These are phyloP conservation scores for Entoloma clypeatum DNA, from an alignment of 1,284 basidiomycete species.

Conservation along the genomic window DNA sequence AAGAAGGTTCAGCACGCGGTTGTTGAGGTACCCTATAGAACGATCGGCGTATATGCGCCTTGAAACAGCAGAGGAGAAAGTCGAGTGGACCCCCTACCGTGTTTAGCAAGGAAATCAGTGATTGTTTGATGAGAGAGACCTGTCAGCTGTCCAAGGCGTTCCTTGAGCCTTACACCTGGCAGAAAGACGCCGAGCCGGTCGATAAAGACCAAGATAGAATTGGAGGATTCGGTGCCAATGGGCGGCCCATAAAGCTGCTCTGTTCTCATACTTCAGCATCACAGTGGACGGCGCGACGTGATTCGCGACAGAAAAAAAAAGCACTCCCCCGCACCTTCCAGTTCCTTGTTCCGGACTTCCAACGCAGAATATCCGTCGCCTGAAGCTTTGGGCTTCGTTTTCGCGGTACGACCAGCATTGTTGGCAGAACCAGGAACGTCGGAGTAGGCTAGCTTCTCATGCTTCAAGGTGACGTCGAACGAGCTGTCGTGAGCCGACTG, in stretches of 20 bases:
- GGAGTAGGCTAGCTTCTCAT: conserved; percentile 34
- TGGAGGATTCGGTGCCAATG: conserved; percentile 41
- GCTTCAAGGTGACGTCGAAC: conserved; percentile 42
- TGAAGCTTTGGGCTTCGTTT: not conserved
- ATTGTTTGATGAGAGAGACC: conserved; percentile 40
- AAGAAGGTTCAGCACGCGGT: conserved; percentile 35
- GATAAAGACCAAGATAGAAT: conserved; percentile 33
- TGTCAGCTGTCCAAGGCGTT: conserved; percentile 33
- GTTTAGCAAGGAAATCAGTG: conserved; percentile 37
- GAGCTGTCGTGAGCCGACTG: conserved; percentile 41
- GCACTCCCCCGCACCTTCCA: no score
- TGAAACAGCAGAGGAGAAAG: conserved; percentile 1
- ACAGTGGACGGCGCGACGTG: conserved; percentile 1
- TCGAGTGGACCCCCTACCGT: conserved; percentile 31
- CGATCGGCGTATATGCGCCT: no score
- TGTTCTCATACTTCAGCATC: conserved; percentile 16
- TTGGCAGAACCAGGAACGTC: conserved; percentile 14
- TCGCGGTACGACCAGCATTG: not conserved
- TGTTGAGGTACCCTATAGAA: conserved; percentile 38
- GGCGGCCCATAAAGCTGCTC: conserved; percentile 40
- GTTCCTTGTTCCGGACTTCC: conserved; percentile 21
- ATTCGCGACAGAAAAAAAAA: no score
- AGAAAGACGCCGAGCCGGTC: conserved; percentile 36
- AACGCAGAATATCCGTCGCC: conserved; percentile 16
- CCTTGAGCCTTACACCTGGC: conserved; percentile 45